Conservation (phyloP, 2,329 filamentous ascomycete genomes). For the Trichoderma simmonsii region DNA sequence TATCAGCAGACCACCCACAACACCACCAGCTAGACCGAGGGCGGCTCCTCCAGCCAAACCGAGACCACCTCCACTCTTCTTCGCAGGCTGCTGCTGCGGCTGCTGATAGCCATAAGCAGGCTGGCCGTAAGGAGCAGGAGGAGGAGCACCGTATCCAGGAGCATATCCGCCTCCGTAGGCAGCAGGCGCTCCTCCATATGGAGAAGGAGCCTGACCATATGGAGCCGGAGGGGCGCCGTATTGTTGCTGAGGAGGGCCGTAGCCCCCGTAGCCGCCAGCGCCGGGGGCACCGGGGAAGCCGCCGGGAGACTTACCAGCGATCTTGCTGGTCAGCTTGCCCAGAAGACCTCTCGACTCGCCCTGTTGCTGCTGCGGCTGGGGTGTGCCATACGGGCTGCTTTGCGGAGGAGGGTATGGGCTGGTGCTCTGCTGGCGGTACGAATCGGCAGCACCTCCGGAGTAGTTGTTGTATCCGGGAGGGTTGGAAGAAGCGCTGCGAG, state of each 20-base stretch:
- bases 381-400: conserved; percentile 12
- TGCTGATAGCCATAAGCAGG: conserved; percentile 30
- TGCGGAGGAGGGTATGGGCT: conserved; percentile 25
- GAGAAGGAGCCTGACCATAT: neutral
- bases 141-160: conserved; percentile 19
- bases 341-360: conserved; percentile 45
- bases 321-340: conserved; percentile 52
- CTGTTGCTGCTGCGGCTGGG: conserved; percentile 29
- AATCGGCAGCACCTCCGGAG: conserved; percentile 26
- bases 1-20: conserved; percentile 74
- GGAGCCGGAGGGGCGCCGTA: conserved; percentile 26
- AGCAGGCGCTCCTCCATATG: conserved; percentile 1
- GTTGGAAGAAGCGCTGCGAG: conserved; percentile 28
- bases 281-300: conserved; percentile 26
- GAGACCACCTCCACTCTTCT: conserved; percentile 44
- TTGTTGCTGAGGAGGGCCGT: conserved; percentile 26
- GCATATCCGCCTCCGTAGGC: conserved; percentile 1
- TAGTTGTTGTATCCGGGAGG: conserved; percentile 31
- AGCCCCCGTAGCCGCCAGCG: conserved; percentile 30
- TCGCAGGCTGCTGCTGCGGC: conserved; percentile 36
- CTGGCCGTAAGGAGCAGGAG: conserved; percentile 25
- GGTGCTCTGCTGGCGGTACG: conserved; percentile 29
- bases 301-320: conserved; percentile 28
- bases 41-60: conserved; percentile 72
- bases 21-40: conserved; percentile 74